Percentiles rank a stretch among this genome's conserved stretches.
These are phyloP conservation scores for Hericium erinaceus DNA, from an alignment of 768 basidiomycete species.

Conservation along the genomic window DNA sequence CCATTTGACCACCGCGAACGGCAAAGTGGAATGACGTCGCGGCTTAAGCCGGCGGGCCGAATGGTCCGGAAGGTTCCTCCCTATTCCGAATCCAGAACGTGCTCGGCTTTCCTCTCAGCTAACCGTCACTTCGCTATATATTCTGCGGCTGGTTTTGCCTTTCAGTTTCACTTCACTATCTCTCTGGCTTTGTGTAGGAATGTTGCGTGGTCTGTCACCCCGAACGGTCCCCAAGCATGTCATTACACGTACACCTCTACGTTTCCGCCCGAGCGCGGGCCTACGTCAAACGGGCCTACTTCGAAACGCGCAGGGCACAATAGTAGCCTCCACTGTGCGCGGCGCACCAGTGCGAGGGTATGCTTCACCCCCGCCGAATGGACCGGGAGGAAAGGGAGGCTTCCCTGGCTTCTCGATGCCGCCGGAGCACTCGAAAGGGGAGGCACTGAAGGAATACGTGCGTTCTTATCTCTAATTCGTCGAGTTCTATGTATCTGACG, in stretches of 20 bases:
- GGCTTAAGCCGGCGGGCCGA: no score
- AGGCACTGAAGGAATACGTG: slow-evolving; percentile 75
- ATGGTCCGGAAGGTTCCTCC: no score
- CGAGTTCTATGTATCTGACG: not conserved
- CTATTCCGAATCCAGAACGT: no score
- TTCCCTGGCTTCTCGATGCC: slow-evolving; percentile 53
- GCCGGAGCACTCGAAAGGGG: slow-evolving; percentile 67
- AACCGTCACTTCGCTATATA: no score
- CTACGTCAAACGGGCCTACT: not conserved
- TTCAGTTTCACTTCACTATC: no score
- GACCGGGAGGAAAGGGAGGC: slow-evolving; percentile 32
- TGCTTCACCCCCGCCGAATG: slow-evolving; percentile 35
- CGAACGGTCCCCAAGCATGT: not conserved
- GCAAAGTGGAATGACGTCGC: no score
- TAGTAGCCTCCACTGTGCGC: not conserved
- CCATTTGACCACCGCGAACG: no score
- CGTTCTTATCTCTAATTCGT: slow-evolving; percentile 17
- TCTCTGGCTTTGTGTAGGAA: not conserved
- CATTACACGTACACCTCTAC: not conserved
- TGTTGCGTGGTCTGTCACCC: not conserved
- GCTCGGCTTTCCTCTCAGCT: no score
- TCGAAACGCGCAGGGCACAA: not conserved
- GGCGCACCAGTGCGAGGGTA: slow-evolving; percentile 25
- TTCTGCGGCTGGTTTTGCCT: no score
- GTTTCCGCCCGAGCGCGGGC: not conserved